Percentiles rank a stretch among this genome's conserved stretches.
phyloP scores from a whole-genome alignment of 1,284 basidiomycete genomes.

The Ganoderma resinaceum region DNA sequence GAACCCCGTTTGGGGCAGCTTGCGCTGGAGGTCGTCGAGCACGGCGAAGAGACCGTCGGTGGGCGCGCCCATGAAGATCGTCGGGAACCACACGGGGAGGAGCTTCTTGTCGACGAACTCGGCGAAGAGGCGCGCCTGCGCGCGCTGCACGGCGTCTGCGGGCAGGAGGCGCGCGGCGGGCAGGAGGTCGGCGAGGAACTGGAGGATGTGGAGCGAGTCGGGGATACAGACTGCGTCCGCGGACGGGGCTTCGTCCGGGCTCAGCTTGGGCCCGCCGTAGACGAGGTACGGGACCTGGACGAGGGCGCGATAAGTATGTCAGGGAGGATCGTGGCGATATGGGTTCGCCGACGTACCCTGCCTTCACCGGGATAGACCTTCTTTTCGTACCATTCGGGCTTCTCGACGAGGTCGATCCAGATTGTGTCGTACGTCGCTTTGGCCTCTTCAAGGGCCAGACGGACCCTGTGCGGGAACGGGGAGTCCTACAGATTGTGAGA shows the following conservation, averaged over 20 bases:
- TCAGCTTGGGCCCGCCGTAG: slow-evolving; percentile 60
- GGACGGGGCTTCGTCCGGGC: slow-evolving; percentile 56
- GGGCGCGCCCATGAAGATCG: slow-evolving; percentile 45
- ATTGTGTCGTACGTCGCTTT: slow-evolving; percentile 54
- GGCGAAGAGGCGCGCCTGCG: slow-evolving; percentile 63
- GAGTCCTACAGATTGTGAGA: slow-evolving; percentile 4
- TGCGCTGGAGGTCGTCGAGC: slow-evolving; percentile 41
- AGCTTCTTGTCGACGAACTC: slow-evolving; percentile 56
- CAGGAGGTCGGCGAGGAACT: slow-evolving; percentile 65
- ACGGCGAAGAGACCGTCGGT: slow-evolving; percentile 46
- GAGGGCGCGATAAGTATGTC: background rate
- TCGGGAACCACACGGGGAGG: slow-evolving; percentile 39
- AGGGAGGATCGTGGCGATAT: background rate
- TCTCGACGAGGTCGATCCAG: slow-evolving; percentile 66
- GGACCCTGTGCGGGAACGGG: slow-evolving; percentile 18
- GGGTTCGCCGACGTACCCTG: slow-evolving; percentile 48
- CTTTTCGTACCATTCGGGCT: slow-evolving; percentile 69
- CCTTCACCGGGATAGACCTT: slow-evolving; percentile 63
- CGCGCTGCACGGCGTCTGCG: slow-evolving; percentile 57
- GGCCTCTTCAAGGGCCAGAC: slow-evolving; percentile 61
- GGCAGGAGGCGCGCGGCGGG: slow-evolving; percentile 56
- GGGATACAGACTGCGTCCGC: slow-evolving; percentile 62
- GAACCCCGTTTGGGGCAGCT: slow-evolving; percentile 40
- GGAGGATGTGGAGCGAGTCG: slow-evolving; percentile 66
- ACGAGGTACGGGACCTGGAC: slow-evolving; percentile 55